Evolutionary conservation across 495 filamentous ascomycete genomes (phyloP), one percentile per base, ranked within the genome.

Genomic region (Zalerion maritima): DNA sequence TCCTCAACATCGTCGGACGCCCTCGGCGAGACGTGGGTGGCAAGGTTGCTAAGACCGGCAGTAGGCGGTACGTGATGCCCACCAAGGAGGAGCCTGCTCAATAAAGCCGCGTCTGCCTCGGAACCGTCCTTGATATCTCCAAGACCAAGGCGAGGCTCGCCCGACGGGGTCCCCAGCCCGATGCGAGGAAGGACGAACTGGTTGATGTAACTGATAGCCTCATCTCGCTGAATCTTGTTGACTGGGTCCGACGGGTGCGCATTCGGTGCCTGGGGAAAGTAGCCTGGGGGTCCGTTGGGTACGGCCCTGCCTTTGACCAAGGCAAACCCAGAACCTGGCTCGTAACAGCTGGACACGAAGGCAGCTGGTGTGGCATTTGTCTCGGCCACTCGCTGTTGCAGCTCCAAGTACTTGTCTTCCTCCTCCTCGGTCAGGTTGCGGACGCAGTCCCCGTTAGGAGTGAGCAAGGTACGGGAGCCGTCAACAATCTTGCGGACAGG

Each of bases 401-500:
- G 62, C 29, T 71, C 61, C 9, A 94, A 55, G 35, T 81, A 87
- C 6, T 75, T 68, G 14, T 78, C 63, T 36, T 92, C 83, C 43
- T 91, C 80, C 17, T 80, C 76, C 9, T 62, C 45, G 7, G 67
- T 76, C 13, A 97, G 58, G 37, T 83, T 81, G 21, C 72, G 71
- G 16, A 94, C 61, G 31, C 79, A 76, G 32, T 75, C 71, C 3
- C 84, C 83, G 33, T 78, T 74, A 3, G 85, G 81, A 1, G 80
- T 85, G 29, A 89, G 72, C 26, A 89, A 55, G 29, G 73, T 67
- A 15, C 67, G 60, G 18, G 59, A 54, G 13, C 55, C 55, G 17
- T 62, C 61, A 11, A 58, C 43, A 1, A 52, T 37, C 40, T 71
- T 71, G 26, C 57, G 62, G 18, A 71, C 57, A 1, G 61, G 50